phyloP scores from a whole-genome alignment of 148 eudicot genomes.

The Cornus kousa region DNA sequence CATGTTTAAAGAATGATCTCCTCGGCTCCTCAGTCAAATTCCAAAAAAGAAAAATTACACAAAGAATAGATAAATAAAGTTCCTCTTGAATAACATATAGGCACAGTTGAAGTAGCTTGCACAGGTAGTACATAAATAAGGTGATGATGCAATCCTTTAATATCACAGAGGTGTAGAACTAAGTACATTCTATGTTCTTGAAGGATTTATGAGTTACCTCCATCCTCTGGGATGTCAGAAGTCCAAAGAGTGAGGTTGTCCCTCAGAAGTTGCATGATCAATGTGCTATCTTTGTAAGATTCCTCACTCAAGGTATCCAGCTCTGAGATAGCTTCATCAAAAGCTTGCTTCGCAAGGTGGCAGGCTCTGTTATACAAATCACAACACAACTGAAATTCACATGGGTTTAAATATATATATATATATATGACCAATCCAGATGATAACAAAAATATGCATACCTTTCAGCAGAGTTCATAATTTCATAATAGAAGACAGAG shows the following conservation, averaged over 20 bases:
- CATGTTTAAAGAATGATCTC: neutral
- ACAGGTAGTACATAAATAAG: neutral
- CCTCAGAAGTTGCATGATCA: constrained; percentile 31
- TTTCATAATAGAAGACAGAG: constrained; percentile 38
- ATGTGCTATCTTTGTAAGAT: constrained; percentile 25
- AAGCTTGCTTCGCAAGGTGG: constrained; percentile 25
- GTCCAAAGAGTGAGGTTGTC: constrained; percentile 35
- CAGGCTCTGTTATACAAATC: constrained; percentile 24
- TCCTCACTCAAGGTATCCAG: constrained; percentile 29
- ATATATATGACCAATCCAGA: neutral
- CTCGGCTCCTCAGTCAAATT: neutral
- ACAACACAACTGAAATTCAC: neutral
- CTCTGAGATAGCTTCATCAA: constrained; percentile 35
- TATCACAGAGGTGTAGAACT: neutral
- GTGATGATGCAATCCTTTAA: neutral
- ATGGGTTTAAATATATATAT: neutral
- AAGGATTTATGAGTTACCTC: constrained; percentile 12
- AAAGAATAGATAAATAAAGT: no score
- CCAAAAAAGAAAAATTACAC: neutral
- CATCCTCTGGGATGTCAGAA: constrained; percentile 26
- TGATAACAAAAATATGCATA: neutral
- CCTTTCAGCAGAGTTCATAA: constrained; percentile 38
- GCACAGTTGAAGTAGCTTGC: neutral
- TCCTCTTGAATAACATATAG: neutral
- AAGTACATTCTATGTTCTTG: neutral